Base-by-base conservation (phyloP, 306 rosid genomes). In the Alnus glutinosa region DNA sequence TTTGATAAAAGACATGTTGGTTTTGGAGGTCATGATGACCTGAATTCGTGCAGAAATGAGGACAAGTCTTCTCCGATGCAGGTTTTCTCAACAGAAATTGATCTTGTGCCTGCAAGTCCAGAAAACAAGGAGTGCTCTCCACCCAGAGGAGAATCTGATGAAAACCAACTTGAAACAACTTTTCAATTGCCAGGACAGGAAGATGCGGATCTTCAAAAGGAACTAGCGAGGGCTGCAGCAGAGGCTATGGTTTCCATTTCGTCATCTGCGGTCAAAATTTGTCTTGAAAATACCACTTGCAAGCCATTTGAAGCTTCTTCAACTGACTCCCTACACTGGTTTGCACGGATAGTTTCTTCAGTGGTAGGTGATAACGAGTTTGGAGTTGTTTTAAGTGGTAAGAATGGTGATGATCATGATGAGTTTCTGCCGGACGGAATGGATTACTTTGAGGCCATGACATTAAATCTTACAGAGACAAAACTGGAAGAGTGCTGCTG, bases 391-490 rank as follows among this genome's bases (percentile, higher is more conserved):
- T 63, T 59, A 82, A 79, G 44, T 0, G 58, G 64, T 61, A 73
- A 71, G 23, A 55, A 74, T 37, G 61, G 61, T 54, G 82, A 57
- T 55, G 77, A 55, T 64, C 16, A 55, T 32, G 82, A 77, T 74
- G 92, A 86, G 83, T 75, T 86, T 85, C 83, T 81, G 42, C 85
- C 88, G 48, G 81, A 83, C 70, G 86, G 83, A 64, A 86, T 89
- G 69, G 98, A 95, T 81, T 89, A 85, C 83, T 95, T 92, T 76
- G 98, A 95, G 90, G 90, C 87, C 79, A 90, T 92, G 97, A 91
- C 98, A 61, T 81, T 95, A 83, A 84, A 84, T 75, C 85, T 95
- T 84, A 81, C 83, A 0, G 97, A 91, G 73, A 85, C 87, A 47
- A 84, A 83, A 58, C 81, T 28, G 81, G 84, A 75, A 59, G 89